A percentile compares a stretch with the other conserved stretches of the same genome.
phyloP scores from a whole-genome alignment of 768 basidiomycete species.

The Trametopsis cervina region DNA sequence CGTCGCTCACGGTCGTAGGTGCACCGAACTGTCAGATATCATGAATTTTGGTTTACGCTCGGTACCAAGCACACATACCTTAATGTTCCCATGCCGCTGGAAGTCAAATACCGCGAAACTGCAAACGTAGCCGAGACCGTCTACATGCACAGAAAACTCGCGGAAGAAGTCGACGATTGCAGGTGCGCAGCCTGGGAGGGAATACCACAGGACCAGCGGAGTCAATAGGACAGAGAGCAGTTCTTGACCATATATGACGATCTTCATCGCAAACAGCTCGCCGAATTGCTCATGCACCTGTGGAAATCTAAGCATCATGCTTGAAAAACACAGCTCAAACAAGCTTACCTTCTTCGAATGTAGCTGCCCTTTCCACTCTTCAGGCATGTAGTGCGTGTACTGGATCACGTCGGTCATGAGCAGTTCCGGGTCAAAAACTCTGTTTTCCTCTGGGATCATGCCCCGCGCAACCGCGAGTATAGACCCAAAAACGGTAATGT shows the following conservation, averaged over 20 bases:
- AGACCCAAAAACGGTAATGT: constrained; percentile 81
- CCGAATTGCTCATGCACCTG: constrained; percentile 91
- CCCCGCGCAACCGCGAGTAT: constrained; percentile 86
- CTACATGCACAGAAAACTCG: constrained; percentile 95
- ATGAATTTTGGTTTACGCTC: neutral
- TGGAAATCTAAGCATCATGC: neutral
- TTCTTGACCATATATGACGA: constrained; percentile 82
- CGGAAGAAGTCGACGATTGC: constrained; percentile 97
- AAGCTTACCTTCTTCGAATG: constrained; percentile 76
- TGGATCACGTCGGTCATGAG: constrained; percentile 89
- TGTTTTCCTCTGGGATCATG: constrained; percentile 93
- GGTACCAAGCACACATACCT: constrained; percentile 39
- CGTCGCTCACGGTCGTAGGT: constrained; percentile 58
- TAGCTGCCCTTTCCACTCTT: constrained; percentile 81
- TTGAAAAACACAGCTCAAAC: neutral
- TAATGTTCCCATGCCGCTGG: constrained; percentile 87
- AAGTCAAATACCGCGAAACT: constrained; percentile 99
- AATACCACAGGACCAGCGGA: constrained; percentile 90
- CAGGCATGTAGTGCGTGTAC: constrained; percentile 95
- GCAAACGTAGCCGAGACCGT: constrained; percentile 94
- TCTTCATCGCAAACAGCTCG: constrained; percentile 89
- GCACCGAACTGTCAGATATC: constrained; percentile 65
- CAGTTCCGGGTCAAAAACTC: constrained; percentile 89
- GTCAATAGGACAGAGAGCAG: constrained; percentile 87
- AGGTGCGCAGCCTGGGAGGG: constrained; percentile 83